Evolutionary conservation across 2,329 filamentous ascomycete genomes (phyloP), one percentile per base, ranked within the genome.

Genomic region (Monilinia polystroma): DNA sequence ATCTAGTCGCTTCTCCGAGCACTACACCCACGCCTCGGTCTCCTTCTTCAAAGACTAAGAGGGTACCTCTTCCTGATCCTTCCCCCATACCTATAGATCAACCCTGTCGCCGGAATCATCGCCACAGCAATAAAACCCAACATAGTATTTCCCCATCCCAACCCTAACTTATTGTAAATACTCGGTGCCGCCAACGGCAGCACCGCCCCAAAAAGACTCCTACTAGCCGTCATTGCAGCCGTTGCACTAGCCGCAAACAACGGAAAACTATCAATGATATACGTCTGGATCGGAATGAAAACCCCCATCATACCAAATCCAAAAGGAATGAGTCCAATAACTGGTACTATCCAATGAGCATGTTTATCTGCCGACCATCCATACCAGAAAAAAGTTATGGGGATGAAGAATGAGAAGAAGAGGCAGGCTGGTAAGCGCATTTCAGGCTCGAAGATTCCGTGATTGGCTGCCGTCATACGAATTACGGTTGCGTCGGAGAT

Each of bases 161-260:
- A 69, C 1, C 79, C 80, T 14, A 80, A 71, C 10, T 52, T 70
- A 0, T 63, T 71, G 68, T 83, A 84, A 74, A 85, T 75, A n/a
- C 69, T 68, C 7, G 80, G 79, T 0, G 80, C 82, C 60, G 84
- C 83, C 1, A 85, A 76, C 6, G 83, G 83, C 64, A 84, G 79
- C 3, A 79, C 79, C 49, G 83, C 82, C 5, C 81, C 82, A 3
- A 80, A 81, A 20, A 84, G 71, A 52, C 77, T 81, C 8, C 81
- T 75, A 5, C 75, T 76, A 10, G 80, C 71, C 1, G 79, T 79
- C 64, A 79, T 75, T 60, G 78, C 74, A 0, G 77, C 75, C 23
- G 80, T 71, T 2, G 78, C 80, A 29, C 74, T 76, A 5, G 79
- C 79, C 7, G 79, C 77, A 62, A 78, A 78, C 14, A 71, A 72